Evolutionary conservation across 352 stramenopile species (phyloP), one percentile per base, ranked within the genome.

Genomic region (Blastocystis sp.): DNA sequence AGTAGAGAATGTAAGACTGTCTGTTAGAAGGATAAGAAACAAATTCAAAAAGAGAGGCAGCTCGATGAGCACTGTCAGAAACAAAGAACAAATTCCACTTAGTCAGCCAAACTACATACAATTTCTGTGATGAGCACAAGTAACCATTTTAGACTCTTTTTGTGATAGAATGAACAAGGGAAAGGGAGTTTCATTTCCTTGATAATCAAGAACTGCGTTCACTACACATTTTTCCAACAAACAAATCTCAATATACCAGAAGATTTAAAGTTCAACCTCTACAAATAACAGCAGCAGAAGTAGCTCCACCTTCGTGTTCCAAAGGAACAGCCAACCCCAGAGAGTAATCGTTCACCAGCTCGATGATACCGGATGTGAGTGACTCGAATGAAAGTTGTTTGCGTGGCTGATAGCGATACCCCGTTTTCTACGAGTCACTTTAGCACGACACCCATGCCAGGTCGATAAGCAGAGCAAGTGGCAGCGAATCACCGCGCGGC

Each of bases 81-180:
- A 23, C 5, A n/a, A 77, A 23, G 29, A n/a, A 39, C n/a, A n/a
- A 77, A 77, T 7, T n/a, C 34, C 26, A 59, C 8, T 9, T 77
- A 3, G 3, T 15, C 5, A 53, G 37, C 39, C 54, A 13, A n/a
- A 53, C 43, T 47, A 84, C 73, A 20, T 84, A 84, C 73, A 84
- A 55, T 84, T 84, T 84, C 73, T 84, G 50, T 84, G 73, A 66
- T 84, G 73, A 53, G 73, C 73, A 84, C 73, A 84, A 66, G 73
- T 84, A 37, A 84, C 73, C 73, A 84, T 84, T 15, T 45, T 84
- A 84, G 73, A 84, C 73, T 84, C 73, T 37, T 45, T 47, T 73
- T 37, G 26, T 73, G n/a, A 26, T 26, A 26, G 34, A 23, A 39
- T 37, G 59, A 41, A 43, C 39, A 9, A 15, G 2, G n/a, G 62